These are phyloP conservation scores for Rhodotorula sphaerocarpa DNA, from an alignment of 768 basidiomycete species.

Conservation along the genomic window DNA sequence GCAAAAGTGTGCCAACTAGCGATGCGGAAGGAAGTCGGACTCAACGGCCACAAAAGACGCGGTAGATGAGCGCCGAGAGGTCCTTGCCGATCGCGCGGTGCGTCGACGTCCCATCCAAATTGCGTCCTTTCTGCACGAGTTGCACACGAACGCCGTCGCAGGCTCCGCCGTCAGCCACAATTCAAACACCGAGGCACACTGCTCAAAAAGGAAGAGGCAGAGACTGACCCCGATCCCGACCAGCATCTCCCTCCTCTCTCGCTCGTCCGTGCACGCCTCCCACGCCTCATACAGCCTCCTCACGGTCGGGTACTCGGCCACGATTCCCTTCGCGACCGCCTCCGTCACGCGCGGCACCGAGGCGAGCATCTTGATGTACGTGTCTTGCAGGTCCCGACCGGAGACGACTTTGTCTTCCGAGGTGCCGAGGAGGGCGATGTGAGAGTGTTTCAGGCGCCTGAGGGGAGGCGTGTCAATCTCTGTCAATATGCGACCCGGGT, in stretches of 20 bases:
- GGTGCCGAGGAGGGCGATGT: conserved; percentile 19
- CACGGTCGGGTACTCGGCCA: conserved; percentile 33
- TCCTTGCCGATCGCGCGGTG: conserved; percentile 20
- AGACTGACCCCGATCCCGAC: conserved; percentile 24
- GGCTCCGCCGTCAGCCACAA: neutral
- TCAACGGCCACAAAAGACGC: conserved; percentile 19
- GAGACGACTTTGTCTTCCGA: conserved; percentile 20
- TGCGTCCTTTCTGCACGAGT: conserved; percentile 20
- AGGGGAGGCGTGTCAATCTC: too few species aligned
- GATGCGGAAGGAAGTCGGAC: neutral
- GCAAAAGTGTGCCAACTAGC: too few species aligned
- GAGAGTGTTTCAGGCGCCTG: conserved; percentile 25
- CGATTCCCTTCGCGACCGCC: conserved; percentile 31
- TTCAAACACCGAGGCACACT: neutral
- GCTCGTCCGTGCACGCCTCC: conserved; percentile 7
- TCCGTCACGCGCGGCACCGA: conserved; percentile 34
- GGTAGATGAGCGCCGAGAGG: conserved; percentile 12
- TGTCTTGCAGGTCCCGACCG: conserved; percentile 35
- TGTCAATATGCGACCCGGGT: neutral
- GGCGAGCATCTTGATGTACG: conserved; percentile 37
- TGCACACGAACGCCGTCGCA: neutral
- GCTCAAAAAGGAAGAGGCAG: neutral
- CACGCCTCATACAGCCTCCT: conserved; percentile 31
- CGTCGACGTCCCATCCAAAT: conserved; percentile 23
- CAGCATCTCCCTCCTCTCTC: conserved; percentile 17